Evolutionary conservation across 257 asterid genomes (phyloP).

Genomic region (Solanum ahanhuiri): DNA sequence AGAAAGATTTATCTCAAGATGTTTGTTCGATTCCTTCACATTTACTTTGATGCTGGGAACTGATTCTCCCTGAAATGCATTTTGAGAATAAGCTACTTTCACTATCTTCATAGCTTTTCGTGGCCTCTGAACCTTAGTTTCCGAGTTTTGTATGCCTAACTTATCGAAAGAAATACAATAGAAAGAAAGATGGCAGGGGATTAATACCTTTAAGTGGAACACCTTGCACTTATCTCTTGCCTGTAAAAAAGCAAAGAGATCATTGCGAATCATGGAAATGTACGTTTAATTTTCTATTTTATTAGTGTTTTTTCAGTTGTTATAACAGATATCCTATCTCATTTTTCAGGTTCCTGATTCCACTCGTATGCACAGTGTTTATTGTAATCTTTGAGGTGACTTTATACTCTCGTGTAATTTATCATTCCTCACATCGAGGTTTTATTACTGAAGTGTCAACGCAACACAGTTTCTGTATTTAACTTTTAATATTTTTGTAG

Average conservation of each 20-base stretch:
- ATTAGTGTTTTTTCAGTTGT: not conserved
- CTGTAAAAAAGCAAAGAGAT: conserved; percentile 16
- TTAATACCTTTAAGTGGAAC: conserved; percentile 25
- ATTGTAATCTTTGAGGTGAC: not conserved
- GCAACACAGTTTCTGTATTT: not conserved
- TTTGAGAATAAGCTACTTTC: not conserved
- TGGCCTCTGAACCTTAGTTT: not conserved
- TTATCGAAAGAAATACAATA: not conserved
- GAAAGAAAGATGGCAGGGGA: not conserved
- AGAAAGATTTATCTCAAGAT: conserved; percentile 64
- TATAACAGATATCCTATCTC: not conserved
- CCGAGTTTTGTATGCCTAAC: not conserved
- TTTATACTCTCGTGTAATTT: not conserved
- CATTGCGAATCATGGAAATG: not conserved
- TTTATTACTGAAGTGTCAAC: not conserved
- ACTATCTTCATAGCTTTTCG: not conserved
- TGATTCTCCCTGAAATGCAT: conserved; percentile 59
- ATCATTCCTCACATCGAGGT: not conserved
- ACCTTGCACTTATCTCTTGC: conserved; percentile 28
- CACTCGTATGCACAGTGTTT: not conserved
- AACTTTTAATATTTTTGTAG: not conserved
- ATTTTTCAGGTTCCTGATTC: not conserved
- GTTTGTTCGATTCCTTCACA: conserved; percentile 46
- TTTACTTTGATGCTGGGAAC: conserved; percentile 58
- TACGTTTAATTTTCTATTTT: not conserved